Conservation (phyloP, 2,329 filamentous ascomycete species). For the Penicillium sp. region DNA sequence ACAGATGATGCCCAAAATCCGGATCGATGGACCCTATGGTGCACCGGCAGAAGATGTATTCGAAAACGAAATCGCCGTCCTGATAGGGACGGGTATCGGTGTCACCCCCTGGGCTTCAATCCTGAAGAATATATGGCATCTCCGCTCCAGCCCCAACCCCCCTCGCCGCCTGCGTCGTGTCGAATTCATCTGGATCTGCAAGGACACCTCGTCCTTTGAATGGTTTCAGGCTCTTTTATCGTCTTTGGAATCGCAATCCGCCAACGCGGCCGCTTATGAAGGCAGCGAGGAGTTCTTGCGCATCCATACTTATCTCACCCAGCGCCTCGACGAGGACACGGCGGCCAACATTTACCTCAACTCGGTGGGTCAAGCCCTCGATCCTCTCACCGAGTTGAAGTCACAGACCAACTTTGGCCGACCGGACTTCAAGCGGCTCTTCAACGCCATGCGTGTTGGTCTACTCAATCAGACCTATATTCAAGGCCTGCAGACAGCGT, state of each 20-base stretch:
- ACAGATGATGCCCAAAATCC: constrained; percentile 81
- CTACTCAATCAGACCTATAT: constrained; percentile 82
- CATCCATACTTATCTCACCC: constrained; percentile 96
- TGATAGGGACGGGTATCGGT: constrained; percentile 78
- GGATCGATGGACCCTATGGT: constrained; percentile 92
- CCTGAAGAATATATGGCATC: constrained; percentile 96
- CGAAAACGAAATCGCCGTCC: constrained; percentile 73
- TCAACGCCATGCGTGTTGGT: constrained; percentile 79
- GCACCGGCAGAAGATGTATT: constrained; percentile 97
- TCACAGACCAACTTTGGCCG: constrained; percentile 90
- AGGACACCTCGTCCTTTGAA: constrained; percentile 90
- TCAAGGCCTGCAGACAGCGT: constrained; percentile 67
- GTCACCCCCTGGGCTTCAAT: constrained; percentile 84
- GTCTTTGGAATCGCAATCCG: constrained; percentile 81
- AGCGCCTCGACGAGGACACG: constrained; percentile 84
- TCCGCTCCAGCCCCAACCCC: constrained; percentile 82
- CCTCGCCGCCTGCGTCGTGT: constrained; percentile 84
- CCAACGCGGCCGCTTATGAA: constrained; percentile 57
- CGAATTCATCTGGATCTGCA: constrained; percentile 99
- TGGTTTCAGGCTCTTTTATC: constrained; percentile 96
- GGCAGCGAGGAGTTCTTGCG: constrained; percentile 71
- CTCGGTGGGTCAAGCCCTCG: constrained; percentile 77
- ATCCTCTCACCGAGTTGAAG: constrained; percentile 87
- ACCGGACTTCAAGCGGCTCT: constrained; percentile 77
- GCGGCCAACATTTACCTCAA: constrained; percentile 97